Base-by-base conservation (phyloP, 2,329 filamentous ascomycete genomes). In the Helicocarpus griseus region DNA sequence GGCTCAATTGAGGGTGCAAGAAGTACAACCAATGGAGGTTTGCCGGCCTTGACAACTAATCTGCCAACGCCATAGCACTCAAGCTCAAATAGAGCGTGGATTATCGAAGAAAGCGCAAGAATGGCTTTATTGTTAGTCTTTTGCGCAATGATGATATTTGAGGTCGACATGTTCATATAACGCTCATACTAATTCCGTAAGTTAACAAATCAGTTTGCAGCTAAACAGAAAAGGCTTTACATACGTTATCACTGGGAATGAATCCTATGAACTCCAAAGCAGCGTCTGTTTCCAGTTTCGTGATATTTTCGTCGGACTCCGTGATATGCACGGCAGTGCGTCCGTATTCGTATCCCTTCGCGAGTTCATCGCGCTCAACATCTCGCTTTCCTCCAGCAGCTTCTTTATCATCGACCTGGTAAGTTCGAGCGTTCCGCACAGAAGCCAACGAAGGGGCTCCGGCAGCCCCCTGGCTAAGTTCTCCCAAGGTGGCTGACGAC, bases 321-420 rank as follows among this genome's bases (percentile, higher is more conserved):
- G 82, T 87, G 58, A 98, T 95, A 58, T 86, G 84, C 1, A 98
- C 91, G 2, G 87, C 89, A 0, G 91, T 96, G 52, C 89, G 80
- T 43, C 93, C 93, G 65, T 98, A 98, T 62, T 89, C 84, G 62
- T 91, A 98, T 0, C 93, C 93, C 65, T 89, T 95, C n/a, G 88
- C 88, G 35, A 98, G 76, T 14, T 88, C 81, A 13, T 95, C 89
- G 53, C 82, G 82, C 26, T 86, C 81, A 24, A 98, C 83, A 49
- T 95, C 88, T 50, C 77, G 78, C 69, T 91, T 95, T 11, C 87
- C 86, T 14, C 87, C 89, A 0, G 85, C 82, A 0, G 82, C 83
- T 36, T 79, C 74, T 4, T 85, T 78, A 55, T 96, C 87, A 35
- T 84, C 80, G 53, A 97, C 79, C 61, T 85, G 85, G 69, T 97